Conservation (phyloP, 108 stramenopile species). For the Cylindrotheca fusiformis region DNA sequence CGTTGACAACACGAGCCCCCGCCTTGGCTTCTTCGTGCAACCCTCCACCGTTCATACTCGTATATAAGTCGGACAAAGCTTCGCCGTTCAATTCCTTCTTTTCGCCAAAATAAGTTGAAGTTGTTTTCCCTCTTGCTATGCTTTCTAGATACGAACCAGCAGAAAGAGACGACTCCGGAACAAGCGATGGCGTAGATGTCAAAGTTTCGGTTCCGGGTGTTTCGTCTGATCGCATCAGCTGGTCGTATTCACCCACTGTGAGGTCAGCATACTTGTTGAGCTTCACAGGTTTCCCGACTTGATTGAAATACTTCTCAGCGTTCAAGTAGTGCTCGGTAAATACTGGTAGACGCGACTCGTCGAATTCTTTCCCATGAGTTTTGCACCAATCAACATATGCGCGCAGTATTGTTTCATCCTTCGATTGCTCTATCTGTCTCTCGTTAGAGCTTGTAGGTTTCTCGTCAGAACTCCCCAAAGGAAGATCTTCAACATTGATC, state of each 20-base stretch:
- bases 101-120: neutral
- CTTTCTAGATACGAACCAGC: neutral
- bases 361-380: slow-evolving; percentile 4
- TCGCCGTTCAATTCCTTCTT: neutral
- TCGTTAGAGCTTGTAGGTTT: neutral
- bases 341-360: slow-evolving; percentile 15
- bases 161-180: no score
- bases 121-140: neutral
- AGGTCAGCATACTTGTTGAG: slow-evolving; percentile 23
- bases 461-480: neutral
- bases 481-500: neutral
- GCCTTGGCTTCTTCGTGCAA: neutral
- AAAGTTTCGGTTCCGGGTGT: no score
- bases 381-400: slow-evolving; percentile 20
- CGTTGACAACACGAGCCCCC: neutral
- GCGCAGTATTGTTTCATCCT: slow-evolving; percentile 1
- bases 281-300: slow-evolving; percentile 15
- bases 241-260: slow-evolving; percentile 17
- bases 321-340: slow-evolving; percentile 18
- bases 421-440: neutral
- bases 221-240: no score
- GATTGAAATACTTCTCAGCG: slow-evolving; percentile 7
- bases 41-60: neutral
- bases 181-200: no score
- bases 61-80: neutral